A percentile compares a stretch with the other conserved stretches of the same genome.
Conservation (phyloP, 2,329 filamentous ascomycete genomes). For the Pseudogymnoascus sp. region DNA sequence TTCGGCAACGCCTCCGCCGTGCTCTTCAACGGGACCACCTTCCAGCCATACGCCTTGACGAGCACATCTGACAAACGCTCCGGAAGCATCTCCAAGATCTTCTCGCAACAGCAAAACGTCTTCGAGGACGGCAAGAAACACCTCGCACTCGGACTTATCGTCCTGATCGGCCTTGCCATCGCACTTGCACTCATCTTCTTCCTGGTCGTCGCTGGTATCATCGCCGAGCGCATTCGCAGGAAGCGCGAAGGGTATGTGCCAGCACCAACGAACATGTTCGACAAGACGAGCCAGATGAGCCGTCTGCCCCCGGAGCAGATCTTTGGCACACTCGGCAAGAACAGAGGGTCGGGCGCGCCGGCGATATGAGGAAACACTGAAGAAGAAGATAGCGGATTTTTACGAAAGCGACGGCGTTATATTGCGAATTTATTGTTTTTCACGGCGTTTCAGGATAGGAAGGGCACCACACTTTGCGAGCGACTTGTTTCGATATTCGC, state of each 20-base stretch:
- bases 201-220: conserved; percentile 65
- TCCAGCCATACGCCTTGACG: conserved; percentile 74
- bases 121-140: conserved; percentile 50
- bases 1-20: conserved; percentile 81
- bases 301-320: conserved; percentile 53
- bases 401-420: conserved; percentile 4
- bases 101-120: conserved; percentile 72
- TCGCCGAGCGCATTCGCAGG: conserved; percentile 68
- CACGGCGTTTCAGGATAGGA: conserved; percentile 2
- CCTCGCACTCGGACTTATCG: conserved; percentile 66
- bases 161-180: conserved; percentile 73
- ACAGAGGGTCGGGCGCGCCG: not conserved
- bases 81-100: conserved; percentile 72
- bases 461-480: not conserved
- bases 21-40: conserved; percentile 73
- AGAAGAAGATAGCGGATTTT: not conserved
- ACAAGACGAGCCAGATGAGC: conserved; percentile 49
- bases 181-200: conserved; percentile 69
- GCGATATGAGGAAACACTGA: not conserved
- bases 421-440: not conserved
- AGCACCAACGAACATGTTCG: conserved; percentile 60
- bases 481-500: not conserved
- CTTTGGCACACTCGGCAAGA: conserved; percentile 24
- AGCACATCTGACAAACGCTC: conserved; percentile 54
- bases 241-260: conserved; percentile 71